A percentile compares a stretch with the other conserved stretches of the same genome.
phyloP scores from a whole-genome alignment of 2,329 filamentous ascomycete species.

The Tolypocladium pustulatum region DNA sequence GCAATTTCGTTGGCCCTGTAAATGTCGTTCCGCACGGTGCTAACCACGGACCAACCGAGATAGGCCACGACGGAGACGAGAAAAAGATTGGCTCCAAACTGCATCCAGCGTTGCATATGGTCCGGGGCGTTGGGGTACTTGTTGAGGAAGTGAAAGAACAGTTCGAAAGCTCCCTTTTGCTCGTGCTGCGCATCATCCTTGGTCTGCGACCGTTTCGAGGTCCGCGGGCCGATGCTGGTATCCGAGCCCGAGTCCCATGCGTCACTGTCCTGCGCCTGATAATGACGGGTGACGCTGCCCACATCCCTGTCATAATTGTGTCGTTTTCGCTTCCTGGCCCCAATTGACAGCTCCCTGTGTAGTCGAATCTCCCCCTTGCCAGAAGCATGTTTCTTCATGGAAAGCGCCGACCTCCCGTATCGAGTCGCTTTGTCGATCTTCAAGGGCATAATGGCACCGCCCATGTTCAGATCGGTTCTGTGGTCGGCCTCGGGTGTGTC shows the following conservation, averaged over 20 bases:
- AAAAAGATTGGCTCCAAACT: slow-evolving; percentile 52
- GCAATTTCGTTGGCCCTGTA: slow-evolving; percentile 59
- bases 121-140: slow-evolving; percentile 49
- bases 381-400: slow-evolving; percentile 32
- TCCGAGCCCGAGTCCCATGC: slow-evolving; percentile 42
- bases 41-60: slow-evolving; percentile 58
- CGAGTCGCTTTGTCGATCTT: slow-evolving; percentile 35
- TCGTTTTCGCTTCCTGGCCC: slow-evolving; percentile 43
- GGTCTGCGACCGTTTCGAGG: slow-evolving; percentile 11
- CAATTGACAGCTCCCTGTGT: slow-evolving; percentile 24
- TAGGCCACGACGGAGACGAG: slow-evolving; percentile 48
- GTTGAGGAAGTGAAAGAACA: slow-evolving; percentile 39
- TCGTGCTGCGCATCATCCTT: slow-evolving; percentile 13
- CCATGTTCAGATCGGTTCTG: slow-evolving; percentile 30
- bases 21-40: slow-evolving; percentile 65
- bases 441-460: slow-evolving; percentile 32
- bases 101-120: slow-evolving; percentile 48
- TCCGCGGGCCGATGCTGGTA: slow-evolving; percentile 11
- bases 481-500: slow-evolving; percentile 43
- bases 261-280: slow-evolving; percentile 30
- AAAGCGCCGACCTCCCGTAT: slow-evolving; percentile 27
- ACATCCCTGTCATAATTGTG: slow-evolving; percentile 41
- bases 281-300: slow-evolving; percentile 35
- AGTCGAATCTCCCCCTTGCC: slow-evolving; percentile 56
- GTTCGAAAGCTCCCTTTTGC: slow-evolving; percentile 24